Percentiles rank a stretch among this genome's conserved stretches.
Evolutionary conservation across 768 basidiomycete species (phyloP).

Genomic region (Naganishia vishniacii): DNA sequence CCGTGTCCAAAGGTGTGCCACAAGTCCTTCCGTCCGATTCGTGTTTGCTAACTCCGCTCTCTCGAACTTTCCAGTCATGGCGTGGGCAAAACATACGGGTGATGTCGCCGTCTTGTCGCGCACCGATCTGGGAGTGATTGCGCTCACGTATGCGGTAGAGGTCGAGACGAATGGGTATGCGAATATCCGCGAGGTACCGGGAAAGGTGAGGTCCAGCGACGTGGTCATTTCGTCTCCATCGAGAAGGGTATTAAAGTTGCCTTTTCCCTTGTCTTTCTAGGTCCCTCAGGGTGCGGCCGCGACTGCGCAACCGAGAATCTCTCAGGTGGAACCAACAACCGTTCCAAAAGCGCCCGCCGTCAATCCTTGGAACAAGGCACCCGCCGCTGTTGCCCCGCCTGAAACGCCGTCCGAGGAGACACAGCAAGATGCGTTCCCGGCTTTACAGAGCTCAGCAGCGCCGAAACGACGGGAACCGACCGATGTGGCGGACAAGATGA

Average conservation of each 20-base stretch:
- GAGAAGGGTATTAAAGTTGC: no score
- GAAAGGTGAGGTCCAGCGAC: conserved; percentile 6
- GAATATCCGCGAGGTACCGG: conserved; percentile 14
- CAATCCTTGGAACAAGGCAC: conserved; percentile 11
- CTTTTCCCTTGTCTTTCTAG: no score
- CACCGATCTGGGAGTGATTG: conserved; percentile 83
- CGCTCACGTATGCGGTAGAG: conserved; percentile 69
- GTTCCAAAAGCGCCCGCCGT: conserved; percentile 11
- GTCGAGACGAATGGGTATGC: conserved; percentile 15
- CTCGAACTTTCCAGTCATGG: no score
- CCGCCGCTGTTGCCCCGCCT: not conserved
- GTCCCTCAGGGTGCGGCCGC: not conserved
- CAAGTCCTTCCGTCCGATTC: no score
- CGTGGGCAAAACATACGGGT: conserved; percentile 89
- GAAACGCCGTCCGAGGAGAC: not conserved
- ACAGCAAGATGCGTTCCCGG: conserved; percentile 15
- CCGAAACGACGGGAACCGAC: conserved; percentile 5
- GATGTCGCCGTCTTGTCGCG: conserved; percentile 88
- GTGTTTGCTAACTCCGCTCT: no score
- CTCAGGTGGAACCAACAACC: not conserved
- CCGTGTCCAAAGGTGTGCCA: conserved; percentile 32
- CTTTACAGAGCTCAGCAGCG: conserved; percentile 30
- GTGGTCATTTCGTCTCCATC: no score
- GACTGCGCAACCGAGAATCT: not conserved
- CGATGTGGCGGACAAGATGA: conserved; percentile 18